A percentile compares a stretch with the other conserved stretches of the same genome.
phyloP scores from a whole-genome alignment of 148 eudicot species.

The Rhododendron kiyosumense region DNA sequence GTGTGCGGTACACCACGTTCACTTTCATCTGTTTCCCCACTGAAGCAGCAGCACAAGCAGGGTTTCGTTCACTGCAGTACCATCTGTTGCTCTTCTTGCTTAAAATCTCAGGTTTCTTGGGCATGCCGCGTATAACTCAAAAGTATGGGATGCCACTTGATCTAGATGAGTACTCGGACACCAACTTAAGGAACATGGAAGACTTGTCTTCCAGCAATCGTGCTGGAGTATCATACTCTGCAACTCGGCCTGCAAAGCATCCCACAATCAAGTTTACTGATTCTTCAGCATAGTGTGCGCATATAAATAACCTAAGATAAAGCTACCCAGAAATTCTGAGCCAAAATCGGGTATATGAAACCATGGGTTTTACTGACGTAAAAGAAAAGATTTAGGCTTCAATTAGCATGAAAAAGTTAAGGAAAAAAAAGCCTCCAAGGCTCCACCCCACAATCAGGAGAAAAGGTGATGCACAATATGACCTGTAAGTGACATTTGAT shows the following conservation, averaged over 20 bases:
- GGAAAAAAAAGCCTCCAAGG: not conserved
- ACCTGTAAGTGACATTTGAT: not conserved
- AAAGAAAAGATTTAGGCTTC: not conserved
- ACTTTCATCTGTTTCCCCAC: not conserved
- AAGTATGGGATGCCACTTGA: conserved; percentile 43
- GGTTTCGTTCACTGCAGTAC: not conserved
- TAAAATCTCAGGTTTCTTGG: not conserved
- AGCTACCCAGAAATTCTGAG: not conserved
- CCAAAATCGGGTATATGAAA: not conserved
- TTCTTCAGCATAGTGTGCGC: not conserved
- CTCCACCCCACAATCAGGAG: not conserved
- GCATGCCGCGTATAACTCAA: conserved; percentile 1
- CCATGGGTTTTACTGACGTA: not conserved
- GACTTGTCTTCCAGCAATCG: conserved; percentile 61
- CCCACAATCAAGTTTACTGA: not conserved
- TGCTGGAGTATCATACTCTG: conserved; percentile 74
- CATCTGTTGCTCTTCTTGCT: conserved; percentile 3
- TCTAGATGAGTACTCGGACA: conserved; percentile 76
- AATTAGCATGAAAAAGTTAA: not conserved
- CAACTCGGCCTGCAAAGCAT: conserved; percentile 63
- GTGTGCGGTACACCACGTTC: not conserved
- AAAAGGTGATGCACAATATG: not conserved
- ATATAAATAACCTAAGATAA: not conserved
- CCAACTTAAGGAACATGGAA: conserved; percentile 77
- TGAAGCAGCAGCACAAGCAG: conserved; percentile 1